Conservation (phyloP, 148 eudicot species). For the Rhododendron simsii region DNA sequence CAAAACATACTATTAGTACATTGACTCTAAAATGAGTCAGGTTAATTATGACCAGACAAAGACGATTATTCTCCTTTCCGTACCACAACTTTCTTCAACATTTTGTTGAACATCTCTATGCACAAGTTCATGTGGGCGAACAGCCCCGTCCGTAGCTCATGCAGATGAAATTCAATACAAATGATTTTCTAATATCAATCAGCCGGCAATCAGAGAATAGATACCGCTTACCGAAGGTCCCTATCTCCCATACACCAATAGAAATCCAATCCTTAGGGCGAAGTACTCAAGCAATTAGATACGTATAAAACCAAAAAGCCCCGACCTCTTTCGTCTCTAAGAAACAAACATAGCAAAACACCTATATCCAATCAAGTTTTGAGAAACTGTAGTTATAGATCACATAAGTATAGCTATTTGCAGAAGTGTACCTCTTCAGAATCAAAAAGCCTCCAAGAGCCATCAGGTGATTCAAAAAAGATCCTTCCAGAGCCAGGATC, state of each 20-base stretch:
- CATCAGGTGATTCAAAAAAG: conserved; percentile 49
- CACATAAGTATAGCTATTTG: neutral
- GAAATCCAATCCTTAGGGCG: neutral
- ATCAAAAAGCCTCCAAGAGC: conserved; percentile 51
- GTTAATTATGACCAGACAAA: neutral
- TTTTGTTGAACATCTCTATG: neutral
- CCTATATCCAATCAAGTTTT: neutral
- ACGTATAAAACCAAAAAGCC: no score
- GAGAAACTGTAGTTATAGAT: neutral
- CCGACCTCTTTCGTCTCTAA: neutral
- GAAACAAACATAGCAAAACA: neutral
- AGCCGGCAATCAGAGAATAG: neutral
- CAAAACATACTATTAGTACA: neutral
- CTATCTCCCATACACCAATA: neutral
- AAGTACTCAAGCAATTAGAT: neutral
- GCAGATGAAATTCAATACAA: neutral
- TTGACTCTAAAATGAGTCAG: neutral
- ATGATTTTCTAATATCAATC: neutral
- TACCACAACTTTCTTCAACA: neutral
- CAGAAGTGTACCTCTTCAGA: conserved; percentile 36
- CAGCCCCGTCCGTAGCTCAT: neutral
- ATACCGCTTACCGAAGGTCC: neutral
- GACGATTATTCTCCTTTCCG: neutral
- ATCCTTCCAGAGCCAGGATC: conserved; percentile 65
- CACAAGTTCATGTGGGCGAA: neutral